Base-by-base conservation (phyloP, 805 yeast species). In the Pachysolen tannophilus region DNA sequence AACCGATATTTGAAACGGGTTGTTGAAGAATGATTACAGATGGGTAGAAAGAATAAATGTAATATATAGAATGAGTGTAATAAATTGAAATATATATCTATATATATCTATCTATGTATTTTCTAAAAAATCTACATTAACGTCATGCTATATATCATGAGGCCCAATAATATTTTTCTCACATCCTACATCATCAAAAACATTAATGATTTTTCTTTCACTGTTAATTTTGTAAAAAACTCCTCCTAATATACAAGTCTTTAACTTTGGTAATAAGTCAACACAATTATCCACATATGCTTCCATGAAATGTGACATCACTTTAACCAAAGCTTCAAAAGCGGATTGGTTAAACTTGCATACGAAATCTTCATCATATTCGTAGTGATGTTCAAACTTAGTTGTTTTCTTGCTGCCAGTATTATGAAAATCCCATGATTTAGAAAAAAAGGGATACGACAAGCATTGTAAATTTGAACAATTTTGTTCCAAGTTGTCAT, bases 391-490 rank as follows among this genome's bases (percentile, higher is more conserved):
- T 2, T 58, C 54, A 23, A 72, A 52, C 15, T 48, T 50, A 21
- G 60, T 61, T n/a, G n/a, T n/a, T n/a, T n/a, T n/a, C n/a, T n/a
- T n/a, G n/a, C n/a, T n/a, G n/a, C n/a, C n/a, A 39, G 60, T 62
- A 1, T 68, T 68, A 43, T 74, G 79, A 44, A 74, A 63, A 36
- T 68, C 53, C 78, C 79, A 74, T 8, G 35, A 43, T 13, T 50
- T 49, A 10, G 51, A 46, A 6, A 52, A 42, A 1, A 67, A 61
- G 0, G 73, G 60, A 9, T 39, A 38, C 1, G 44, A 39, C 13
- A 58, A 43, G 1, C 49, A 35, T 29, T 58, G 56, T 9, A 67
- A 38, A 30, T 58, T 65, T 43, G 50, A 45, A 8, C 51, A 47
- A 8, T 45, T 35, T 25, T 45, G 43, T 8, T 47, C 26, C 45